A percentile compares a stretch with the other conserved stretches of the same genome.
phyloP scores from a whole-genome alignment of 2,329 filamentous ascomycete species.

The Diaporthe sp. region DNA sequence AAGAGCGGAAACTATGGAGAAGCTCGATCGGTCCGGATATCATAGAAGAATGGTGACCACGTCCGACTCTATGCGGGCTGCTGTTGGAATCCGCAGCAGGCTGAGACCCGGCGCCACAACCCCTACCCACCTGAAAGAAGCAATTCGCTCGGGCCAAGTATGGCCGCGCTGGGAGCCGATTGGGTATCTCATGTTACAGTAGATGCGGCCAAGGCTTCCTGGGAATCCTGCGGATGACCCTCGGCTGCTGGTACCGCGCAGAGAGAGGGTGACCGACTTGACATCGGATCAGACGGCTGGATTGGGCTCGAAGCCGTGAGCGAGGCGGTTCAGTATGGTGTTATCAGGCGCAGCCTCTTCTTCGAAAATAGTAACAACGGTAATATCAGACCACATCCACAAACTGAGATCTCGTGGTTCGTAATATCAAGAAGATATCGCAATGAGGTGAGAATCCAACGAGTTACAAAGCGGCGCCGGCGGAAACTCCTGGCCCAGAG shows the following conservation, averaged over 20 bases:
- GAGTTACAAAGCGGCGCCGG: neutral
- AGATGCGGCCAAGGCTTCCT: neutral
- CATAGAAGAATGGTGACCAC: neutral
- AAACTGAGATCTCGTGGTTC: neutral
- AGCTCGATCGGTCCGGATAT: neutral
- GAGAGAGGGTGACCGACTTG: neutral
- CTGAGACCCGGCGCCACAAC: neutral
- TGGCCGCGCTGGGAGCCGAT: neutral
- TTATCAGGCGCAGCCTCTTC: neutral
- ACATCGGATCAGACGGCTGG: neutral
- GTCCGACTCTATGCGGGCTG: too few relatives aligned
- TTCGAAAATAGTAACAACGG: neutral
- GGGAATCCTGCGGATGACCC: neutral
- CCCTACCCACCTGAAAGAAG: slow-evolving; percentile 24
- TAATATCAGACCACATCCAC: fast-evolving
- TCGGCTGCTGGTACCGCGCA: neutral
- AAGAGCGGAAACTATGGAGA: neutral
- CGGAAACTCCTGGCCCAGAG: neutral
- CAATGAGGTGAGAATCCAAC: neutral
- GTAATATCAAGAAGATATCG: neutral
- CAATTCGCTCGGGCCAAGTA: neutral
- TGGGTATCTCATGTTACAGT: neutral
- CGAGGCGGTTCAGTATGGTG: neutral
- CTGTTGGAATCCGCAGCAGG: neutral
- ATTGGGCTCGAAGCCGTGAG: neutral